phyloP scores from a whole-genome alignment of 2,329 filamentous ascomycete species.

The Pestalotiopsis sp. region DNA sequence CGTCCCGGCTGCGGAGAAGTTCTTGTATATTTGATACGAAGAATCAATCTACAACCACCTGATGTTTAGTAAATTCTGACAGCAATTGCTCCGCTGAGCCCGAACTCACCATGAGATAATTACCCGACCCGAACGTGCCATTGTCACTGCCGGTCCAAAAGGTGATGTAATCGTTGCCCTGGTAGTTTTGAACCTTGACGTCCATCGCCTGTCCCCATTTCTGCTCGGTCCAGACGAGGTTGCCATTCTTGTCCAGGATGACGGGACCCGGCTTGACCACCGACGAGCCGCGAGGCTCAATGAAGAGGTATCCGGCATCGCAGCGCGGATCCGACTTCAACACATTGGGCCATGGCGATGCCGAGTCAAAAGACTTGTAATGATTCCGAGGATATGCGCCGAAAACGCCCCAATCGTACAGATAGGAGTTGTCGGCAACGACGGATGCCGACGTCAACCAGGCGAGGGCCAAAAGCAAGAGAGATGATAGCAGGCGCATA shows the following conservation, averaged over 20 bases:
- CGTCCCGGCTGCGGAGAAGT: slow-evolving; percentile 30
- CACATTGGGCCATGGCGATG: background rate
- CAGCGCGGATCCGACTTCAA: background rate
- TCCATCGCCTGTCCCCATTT: background rate
- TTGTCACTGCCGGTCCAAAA: slow-evolving; percentile 38
- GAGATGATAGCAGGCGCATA: background rate
- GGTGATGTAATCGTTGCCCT: slow-evolving; percentile 34
- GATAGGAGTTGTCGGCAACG: background rate
- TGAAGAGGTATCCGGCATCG: background rate
- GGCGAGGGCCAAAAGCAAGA: background rate
- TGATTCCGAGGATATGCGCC: background rate
- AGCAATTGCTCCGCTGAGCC: background rate
- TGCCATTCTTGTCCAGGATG: background rate
- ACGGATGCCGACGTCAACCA: background rate
- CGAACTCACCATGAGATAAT: slow-evolving; percentile 16
- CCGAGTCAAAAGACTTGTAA: background rate
- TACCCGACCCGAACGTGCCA: slow-evolving; percentile 21
- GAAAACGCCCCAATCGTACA: background rate
- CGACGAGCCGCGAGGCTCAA: background rate
- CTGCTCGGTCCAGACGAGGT: background rate
- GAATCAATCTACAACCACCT: slow-evolving; percentile 25
- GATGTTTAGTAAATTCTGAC: background rate
- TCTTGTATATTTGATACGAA: slow-evolving; percentile 40
- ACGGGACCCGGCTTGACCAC: background rate
- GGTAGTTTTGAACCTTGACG: slow-evolving; percentile 28